These are phyloP conservation scores for Aureobasidium sp. DNA, from an alignment of 2,329 filamentous ascomycete species.

Conservation along the genomic window DNA sequence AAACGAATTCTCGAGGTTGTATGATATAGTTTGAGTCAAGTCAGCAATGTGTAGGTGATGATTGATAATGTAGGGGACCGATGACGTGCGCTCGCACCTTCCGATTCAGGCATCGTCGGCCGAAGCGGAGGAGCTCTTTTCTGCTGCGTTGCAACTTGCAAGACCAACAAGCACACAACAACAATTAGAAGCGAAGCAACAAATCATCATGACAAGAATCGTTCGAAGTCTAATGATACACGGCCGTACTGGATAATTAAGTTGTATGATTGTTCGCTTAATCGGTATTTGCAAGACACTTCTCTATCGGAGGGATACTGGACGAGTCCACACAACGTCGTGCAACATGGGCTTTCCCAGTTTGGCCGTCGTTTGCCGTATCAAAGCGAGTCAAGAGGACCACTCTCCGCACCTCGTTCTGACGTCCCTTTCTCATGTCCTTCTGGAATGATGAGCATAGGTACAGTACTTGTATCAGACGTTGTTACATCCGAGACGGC, in stretches of 20 bases:
- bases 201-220: background rate
- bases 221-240: background rate
- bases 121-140: background rate
- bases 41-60: background rate
- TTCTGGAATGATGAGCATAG: background rate
- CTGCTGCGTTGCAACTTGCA: background rate
- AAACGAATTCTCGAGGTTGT: background rate
- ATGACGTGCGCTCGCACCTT: constrained; percentile 4
- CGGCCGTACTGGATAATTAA: background rate
- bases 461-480: background rate
- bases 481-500: background rate
- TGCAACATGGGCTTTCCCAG: background rate
- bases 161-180: background rate
- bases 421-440: background rate
- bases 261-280: background rate
- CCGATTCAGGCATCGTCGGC: background rate
- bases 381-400: background rate
- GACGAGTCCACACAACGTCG: background rate
- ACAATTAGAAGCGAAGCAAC: background rate
- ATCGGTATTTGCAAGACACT: background rate
- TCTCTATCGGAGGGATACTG: background rate
- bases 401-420: background rate
- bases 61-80: background rate
- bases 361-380: background rate
- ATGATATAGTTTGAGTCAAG: background rate